phyloP scores from a whole-genome alignment of 768 basidiomycete species.

The Cubamyces lactineus region DNA sequence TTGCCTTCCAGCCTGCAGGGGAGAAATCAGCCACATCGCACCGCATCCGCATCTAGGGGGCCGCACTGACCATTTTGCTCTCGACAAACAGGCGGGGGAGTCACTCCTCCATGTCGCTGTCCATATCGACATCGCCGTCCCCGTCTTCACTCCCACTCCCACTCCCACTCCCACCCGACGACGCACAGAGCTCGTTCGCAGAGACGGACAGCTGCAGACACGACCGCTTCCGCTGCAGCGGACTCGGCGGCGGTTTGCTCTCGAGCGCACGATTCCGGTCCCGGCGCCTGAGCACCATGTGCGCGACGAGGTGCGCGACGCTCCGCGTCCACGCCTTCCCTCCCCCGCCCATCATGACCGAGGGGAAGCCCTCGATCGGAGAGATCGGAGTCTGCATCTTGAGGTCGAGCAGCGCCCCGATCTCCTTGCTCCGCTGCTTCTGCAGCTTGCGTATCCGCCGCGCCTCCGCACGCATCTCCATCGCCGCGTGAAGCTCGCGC shows the following conservation, averaged over 20 bases:
- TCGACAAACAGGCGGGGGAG: constrained; percentile 16
- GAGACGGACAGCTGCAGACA: constrained; percentile 33
- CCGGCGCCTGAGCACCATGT: constrained; percentile 50
- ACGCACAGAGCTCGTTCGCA: constrained; percentile 20
- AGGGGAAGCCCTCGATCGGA: constrained; percentile 20
- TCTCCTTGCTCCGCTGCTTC: constrained; percentile 58
- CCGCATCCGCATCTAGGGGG: neutral
- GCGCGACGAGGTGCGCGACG: constrained; percentile 49
- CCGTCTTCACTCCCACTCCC: neutral
- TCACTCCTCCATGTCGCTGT: constrained; percentile 22
- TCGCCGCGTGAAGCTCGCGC: constrained; percentile 40
- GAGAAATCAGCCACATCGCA: neutral
- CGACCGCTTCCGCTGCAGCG: constrained; percentile 34
- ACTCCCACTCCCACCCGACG: neutral
- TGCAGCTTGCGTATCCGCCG: constrained; percentile 50
- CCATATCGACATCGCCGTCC: constrained; percentile 4
- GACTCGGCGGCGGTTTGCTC: constrained; percentile 35
- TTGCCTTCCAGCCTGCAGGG: constrained; percentile 23
- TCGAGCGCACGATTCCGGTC: constrained; percentile 44
- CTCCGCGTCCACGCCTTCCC: constrained; percentile 32
- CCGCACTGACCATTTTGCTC: constrained; percentile 22
- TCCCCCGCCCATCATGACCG: constrained; percentile 9
- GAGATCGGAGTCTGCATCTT: constrained; percentile 45
- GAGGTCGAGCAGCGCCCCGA: constrained; percentile 56
- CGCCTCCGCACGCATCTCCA: constrained; percentile 46